Percentiles rank a stretch among this genome's conserved stretches.
Conservation (phyloP, 2,329 filamentous ascomycete genomes). For the Neofusicoccum cordaticola region DNA sequence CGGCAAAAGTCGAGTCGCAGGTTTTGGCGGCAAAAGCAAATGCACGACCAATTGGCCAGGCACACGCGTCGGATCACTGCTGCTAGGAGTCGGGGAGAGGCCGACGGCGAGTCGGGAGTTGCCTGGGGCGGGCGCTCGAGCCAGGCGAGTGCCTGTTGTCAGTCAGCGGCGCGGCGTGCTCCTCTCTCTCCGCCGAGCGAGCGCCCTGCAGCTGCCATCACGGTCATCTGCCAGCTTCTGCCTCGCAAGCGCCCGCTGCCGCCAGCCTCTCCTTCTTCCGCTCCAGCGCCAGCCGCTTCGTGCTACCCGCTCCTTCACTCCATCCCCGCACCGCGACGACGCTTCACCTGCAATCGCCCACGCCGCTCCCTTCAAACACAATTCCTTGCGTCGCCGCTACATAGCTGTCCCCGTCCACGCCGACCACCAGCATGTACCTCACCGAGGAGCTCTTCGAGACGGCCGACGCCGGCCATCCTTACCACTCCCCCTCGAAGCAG, state of each 20-base stretch:
- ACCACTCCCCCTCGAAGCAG: neutral
- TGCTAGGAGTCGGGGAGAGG: neutral
- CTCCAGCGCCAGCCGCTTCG: neutral
- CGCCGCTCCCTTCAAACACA: neutral
- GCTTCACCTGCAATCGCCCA: neutral
- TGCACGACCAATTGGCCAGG: neutral
- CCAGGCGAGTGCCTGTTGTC: neutral
- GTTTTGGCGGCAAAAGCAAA: neutral
- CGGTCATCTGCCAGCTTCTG: slow-evolving; percentile 7
- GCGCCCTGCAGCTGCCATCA: neutral
- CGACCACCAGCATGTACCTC: slow-evolving; percentile 6
- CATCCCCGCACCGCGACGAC: neutral
- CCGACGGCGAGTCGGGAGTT: neutral
- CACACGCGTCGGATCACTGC: neutral
- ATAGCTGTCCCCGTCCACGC: neutral
- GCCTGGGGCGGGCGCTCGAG: neutral
- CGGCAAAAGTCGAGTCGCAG: neutral
- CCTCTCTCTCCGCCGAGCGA: neutral
- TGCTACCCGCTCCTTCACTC: slow-evolving; percentile 5
- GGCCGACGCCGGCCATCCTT: neutral
- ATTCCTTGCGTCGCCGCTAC: neutral
- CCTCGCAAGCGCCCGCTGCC: neutral
- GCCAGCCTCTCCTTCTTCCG: neutral
- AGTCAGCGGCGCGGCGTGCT: neutral
- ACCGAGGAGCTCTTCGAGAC: slow-evolving; percentile 15